phyloP scores from a whole-genome alignment of 768 basidiomycete genomes.

The Amanita pallidorosea region DNA sequence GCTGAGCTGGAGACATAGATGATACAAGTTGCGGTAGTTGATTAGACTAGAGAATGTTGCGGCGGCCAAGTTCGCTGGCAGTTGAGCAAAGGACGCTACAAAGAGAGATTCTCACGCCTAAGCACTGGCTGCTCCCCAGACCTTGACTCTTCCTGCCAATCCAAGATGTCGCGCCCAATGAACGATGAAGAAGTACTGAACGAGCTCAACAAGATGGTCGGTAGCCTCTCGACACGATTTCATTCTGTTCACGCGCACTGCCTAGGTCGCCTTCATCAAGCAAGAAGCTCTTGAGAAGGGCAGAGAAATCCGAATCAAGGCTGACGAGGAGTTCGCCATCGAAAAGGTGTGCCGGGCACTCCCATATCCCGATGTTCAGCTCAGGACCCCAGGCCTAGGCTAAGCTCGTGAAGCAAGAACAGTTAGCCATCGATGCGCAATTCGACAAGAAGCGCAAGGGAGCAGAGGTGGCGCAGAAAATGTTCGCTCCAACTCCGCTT shows the following conservation, averaged over 20 bases:
- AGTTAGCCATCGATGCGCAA: constrained; percentile 86
- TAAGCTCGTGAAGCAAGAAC: constrained; percentile 94
- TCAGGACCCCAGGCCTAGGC: constrained; percentile 41
- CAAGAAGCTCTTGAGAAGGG: constrained; percentile 98
- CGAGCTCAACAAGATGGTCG: constrained; percentile 99
- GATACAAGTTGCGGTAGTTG: not conserved
- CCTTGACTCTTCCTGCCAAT: not conserved
- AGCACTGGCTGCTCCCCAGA: not conserved
- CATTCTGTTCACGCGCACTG: not conserved
- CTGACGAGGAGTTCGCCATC: constrained; percentile 97
- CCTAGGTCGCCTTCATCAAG: constrained; percentile 93
- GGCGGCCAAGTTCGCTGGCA: no score
- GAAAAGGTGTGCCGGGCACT: constrained; percentile 59
- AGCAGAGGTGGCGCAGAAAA: constrained; percentile 90
- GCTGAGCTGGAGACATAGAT: not conserved
- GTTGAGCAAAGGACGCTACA: not conserved
- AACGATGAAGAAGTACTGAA: constrained; percentile 93
- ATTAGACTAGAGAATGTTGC: no score
- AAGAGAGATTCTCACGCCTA: not conserved
- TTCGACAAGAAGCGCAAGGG: constrained; percentile 96
- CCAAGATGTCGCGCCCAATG: constrained; percentile 60
- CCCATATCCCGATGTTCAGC: not conserved
- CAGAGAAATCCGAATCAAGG: constrained; percentile 92
- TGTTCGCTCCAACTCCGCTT: constrained; percentile 40
- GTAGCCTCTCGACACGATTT: not conserved